Percentiles rank a stretch among this genome's conserved stretches.
Evolutionary conservation across 208 protist genomes (phyloP).

Genomic region (Crithidia fasciculata): DNA sequence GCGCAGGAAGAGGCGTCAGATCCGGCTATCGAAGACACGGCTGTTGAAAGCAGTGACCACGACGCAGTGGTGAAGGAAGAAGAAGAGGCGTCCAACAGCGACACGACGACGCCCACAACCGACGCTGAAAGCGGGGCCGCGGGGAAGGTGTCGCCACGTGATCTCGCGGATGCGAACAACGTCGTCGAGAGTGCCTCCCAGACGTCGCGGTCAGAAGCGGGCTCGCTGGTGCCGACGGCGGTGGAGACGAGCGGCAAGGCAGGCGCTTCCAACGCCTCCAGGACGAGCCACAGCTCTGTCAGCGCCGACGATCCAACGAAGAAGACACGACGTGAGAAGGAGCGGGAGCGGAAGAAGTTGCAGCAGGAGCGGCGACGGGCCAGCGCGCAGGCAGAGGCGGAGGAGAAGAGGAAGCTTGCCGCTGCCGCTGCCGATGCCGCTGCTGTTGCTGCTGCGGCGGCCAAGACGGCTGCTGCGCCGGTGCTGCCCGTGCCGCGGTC

Average conservation of each 20-base stretch:
- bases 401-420: not conserved
- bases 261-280: not conserved
- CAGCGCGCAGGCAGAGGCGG: not conserved
- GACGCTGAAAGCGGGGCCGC: not conserved
- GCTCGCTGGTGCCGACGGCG: not conserved
- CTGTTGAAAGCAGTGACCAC: not conserved
- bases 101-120: not conserved
- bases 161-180: not conserved
- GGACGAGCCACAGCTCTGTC: constrained; percentile 10
- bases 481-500: constrained; percentile 19
- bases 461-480: not conserved
- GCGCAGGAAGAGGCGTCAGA: too few species aligned
- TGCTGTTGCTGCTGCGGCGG: not conserved
- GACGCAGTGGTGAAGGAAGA: too few species aligned
- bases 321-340: constrained; percentile 1
- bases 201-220: constrained; percentile 9
- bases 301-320: not conserved
- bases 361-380: constrained; percentile 3
- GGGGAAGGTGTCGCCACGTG: not conserved
- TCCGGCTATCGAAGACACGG: too few species aligned
- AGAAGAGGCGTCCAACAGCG: too few species aligned
- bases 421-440: not conserved
- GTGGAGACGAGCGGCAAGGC: not conserved
- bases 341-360: constrained; percentile 15
- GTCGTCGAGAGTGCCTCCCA: not conserved